Base-by-base conservation (phyloP, 768 basidiomycete genomes). In the Basidioascus undulatus region DNA sequence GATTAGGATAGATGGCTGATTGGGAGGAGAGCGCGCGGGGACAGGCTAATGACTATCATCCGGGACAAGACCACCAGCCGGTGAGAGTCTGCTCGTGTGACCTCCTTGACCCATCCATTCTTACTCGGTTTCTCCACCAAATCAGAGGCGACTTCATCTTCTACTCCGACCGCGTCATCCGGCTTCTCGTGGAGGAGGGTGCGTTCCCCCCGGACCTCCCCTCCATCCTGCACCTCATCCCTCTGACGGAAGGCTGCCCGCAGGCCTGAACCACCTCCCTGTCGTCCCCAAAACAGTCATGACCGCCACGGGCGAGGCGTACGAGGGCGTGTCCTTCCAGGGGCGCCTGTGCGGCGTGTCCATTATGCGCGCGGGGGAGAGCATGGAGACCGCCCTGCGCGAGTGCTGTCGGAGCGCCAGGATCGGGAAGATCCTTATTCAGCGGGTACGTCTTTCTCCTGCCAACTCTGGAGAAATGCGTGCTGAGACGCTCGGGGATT, bases 351-450 rank as follows among this genome's bases (percentile, higher is more conserved):
- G 86, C 52, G 86, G 86, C 13, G 86, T 94, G 19, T 86, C 82
- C 5, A 94, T 94, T 52, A 51, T 94, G 51, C 68, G 89, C 13
- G 84, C 84, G 7, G 89, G 89, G 48, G 83, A 89, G 79, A 84
- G 87, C 2, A 98, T 98, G 89, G 89, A 98, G 60, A 82, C 81
- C 11, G 92, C 89, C 30, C 63, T 98, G 46, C 67, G 89, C 32
- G 89, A 94, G 58, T 89, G 94, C 30, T 94, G 87, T 62, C 69
- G 89, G 50, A 80, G 73, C 52, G 79, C 63, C 9, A 69, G 89
- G 47, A 89, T 98, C 44, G 89, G 89, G 36, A 98, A 98, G 64
- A 96, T 98, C 53, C 65, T 98, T 36, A 98, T 98, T 46, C 89
- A 98, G 61, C 61, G 89, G 56, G 84, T 83, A 58, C 47, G 69